These are phyloP conservation scores for Coemansia sp. DNA, from an alignment of 192 early-diverging fungal species.

Conservation along the genomic window DNA sequence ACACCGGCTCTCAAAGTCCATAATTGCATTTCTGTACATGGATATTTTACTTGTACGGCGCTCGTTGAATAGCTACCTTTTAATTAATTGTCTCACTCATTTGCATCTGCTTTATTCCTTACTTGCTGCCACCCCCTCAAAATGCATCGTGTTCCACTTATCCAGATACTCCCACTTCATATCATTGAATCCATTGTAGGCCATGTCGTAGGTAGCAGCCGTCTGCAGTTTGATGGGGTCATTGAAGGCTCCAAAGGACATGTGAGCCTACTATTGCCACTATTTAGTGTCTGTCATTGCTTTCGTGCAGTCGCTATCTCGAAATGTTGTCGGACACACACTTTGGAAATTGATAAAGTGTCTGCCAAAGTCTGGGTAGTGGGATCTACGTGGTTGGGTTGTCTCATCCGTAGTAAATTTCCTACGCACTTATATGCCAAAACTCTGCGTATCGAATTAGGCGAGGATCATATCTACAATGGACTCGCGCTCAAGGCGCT, in stretches of 20 bases:
- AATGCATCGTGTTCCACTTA: too few relatives aligned
- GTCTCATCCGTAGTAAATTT: neutral
- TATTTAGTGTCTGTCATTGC: neutral
- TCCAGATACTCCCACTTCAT: neutral
- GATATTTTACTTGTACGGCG: too few relatives aligned
- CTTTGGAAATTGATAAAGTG: neutral
- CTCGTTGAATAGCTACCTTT: too few relatives aligned
- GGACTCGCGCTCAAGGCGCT: neutral
- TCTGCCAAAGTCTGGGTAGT: neutral
- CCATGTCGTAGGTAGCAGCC: neutral
- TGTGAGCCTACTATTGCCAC: neutral
- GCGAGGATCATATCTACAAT: neutral
- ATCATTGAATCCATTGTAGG: neutral
- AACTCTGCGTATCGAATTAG: neutral
- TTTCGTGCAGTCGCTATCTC: neutral
- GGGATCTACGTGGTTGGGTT: neutral
- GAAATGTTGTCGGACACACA: neutral
- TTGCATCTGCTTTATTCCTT: too few relatives aligned
- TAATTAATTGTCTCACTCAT: too few relatives aligned
- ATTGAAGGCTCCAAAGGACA: neutral
- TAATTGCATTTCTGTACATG: too few relatives aligned
- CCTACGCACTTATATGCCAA: neutral
- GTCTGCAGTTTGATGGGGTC: neutral
- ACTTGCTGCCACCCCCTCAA: too few relatives aligned
- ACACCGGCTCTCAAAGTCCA: too few relatives aligned